Base-by-base conservation (phyloP, 2,329 filamentous ascomycete genomes). In the Stagonosporopsis tanaceti region DNA sequence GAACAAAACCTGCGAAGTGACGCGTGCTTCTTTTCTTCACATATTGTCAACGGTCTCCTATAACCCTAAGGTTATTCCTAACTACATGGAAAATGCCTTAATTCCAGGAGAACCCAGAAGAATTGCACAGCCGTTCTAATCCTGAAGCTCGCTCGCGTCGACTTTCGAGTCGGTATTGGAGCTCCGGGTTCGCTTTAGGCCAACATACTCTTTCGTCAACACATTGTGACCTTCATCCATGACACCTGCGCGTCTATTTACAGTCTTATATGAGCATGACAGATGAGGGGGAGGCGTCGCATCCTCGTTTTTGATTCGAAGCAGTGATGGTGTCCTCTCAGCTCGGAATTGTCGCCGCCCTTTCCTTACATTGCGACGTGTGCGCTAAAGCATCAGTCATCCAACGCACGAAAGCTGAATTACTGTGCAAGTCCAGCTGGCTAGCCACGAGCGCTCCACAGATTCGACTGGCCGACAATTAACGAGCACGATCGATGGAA, bases 161-260 rank as follows among this genome's bases (percentile, higher is more conserved):
- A 69, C 70, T 66, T 64, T 64, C 53, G 46, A 61, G 71, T 70
- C 63, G 66, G 63, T 72, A 65, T 75, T 61, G 71, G 73, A 69
- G 68, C 68, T 71, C 62, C 64, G 69, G 74, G 69, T 76, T 76
- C 74, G 74, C 74, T 76, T 76, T 75, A 74, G 70, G 74, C 73
- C 71, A 64, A 76, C 72, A 76, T 72, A 46, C 48, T 50, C 24
- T 44, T 44, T 54, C 41, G 30, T 25, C 39, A 35, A 48, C 46
- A 27, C 50, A 35, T 45, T 35, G 48, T 57, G 48, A 53, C 45
- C 14, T 48, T 48, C 20, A 20, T 32, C 24, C 40, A 45, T 51
- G 40, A 39, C 22, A 14, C 24, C 44, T 51, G 25, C 45, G 17
- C n/a, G n/a, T 38, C 40, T 57, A 42, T 44, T 42, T 57, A 17